phyloP scores from a whole-genome alignment of 352 stramenopile genomes.

The Phytophthora brassicae region DNA sequence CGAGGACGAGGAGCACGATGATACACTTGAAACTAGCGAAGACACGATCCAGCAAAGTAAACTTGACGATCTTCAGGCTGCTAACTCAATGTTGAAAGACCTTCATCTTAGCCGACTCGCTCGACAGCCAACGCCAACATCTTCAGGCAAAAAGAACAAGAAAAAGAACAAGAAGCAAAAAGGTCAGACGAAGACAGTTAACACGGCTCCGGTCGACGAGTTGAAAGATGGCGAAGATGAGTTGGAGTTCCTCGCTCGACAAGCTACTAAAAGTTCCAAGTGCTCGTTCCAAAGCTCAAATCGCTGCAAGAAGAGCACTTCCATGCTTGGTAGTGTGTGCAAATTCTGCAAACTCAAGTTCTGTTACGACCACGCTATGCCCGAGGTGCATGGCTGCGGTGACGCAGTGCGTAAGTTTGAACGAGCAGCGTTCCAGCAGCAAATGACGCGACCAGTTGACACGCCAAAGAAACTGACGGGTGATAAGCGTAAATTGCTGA shows the following conservation, averaged over 20 bases:
- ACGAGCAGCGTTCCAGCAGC: constrained; percentile 51
- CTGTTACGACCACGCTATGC: constrained; percentile 74
- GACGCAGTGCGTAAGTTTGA: constrained; percentile 64
- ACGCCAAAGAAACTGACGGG: constrained; percentile 41
- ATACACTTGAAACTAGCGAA: constrained; percentile 3
- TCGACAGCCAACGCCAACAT: constrained; percentile 32
- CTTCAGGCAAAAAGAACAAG: constrained; percentile 43
- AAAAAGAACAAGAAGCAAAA: constrained; percentile 63
- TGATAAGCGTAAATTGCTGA: constrained; percentile 66
- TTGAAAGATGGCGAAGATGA: constrained; percentile 60
- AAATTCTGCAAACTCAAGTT: constrained; percentile 87
- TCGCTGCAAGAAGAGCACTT: constrained; percentile 63
- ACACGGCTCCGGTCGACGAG: constrained; percentile 34
- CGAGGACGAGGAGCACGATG: constrained; percentile 25
- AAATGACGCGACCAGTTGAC: constrained; percentile 20
- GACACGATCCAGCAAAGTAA: constrained; percentile 3
- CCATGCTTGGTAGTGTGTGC: constrained; percentile 69
- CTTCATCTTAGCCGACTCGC: constrained; percentile 64
- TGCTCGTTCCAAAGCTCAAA: constrained; percentile 53
- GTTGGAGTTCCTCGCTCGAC: constrained; percentile 66
- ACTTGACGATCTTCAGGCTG: constrained; percentile 23
- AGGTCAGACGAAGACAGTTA: constrained; percentile 9
- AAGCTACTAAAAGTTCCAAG: constrained; percentile 50
- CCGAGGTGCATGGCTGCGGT: constrained; percentile 80
- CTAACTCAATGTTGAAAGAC: constrained; percentile 57